Conservation (phyloP, 352 stramenopile genomes). For the Phytophthora quininea region DNA sequence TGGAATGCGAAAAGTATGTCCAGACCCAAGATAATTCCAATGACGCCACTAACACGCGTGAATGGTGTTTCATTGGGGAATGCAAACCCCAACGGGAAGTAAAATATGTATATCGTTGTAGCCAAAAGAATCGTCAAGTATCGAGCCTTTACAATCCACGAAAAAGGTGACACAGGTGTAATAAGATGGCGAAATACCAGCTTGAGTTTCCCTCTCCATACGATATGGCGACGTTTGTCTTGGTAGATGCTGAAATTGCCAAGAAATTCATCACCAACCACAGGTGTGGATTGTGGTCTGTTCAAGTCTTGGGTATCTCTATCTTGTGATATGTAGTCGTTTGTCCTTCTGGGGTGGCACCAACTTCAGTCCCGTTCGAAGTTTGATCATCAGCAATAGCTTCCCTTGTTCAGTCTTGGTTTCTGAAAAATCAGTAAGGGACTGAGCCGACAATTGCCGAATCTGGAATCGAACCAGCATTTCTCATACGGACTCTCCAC, state of each 20-base stretch:
- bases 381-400: neutral
- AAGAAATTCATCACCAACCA: no score
- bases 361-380: neutral
- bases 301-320: no score
- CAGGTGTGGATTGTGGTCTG: no score
- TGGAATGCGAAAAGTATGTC: slow-evolving; percentile 38
- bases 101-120: slow-evolving; percentile 29
- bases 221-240: neutral
- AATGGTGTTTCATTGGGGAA: slow-evolving; percentile 16
- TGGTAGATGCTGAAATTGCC: no score
- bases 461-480: slow-evolving; percentile 54
- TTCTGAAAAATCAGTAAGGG: neutral
- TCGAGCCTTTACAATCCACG: slow-evolving; percentile 19
- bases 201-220: neutral
- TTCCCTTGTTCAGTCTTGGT: neutral
- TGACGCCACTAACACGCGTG: neutral
- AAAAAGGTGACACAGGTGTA: slow-evolving; percentile 36
- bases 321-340: no score
- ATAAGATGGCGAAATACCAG: neutral
- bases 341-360: no score
- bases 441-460: slow-evolving; percentile 19
- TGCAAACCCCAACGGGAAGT: slow-evolving; percentile 36
- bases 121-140: slow-evolving; percentile 23
- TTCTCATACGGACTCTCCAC: slow-evolving; percentile 30
- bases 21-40: slow-evolving; percentile 18